phyloP scores from a whole-genome alignment of 768 basidiomycete species.

The Leccinum subtestaceum region DNA sequence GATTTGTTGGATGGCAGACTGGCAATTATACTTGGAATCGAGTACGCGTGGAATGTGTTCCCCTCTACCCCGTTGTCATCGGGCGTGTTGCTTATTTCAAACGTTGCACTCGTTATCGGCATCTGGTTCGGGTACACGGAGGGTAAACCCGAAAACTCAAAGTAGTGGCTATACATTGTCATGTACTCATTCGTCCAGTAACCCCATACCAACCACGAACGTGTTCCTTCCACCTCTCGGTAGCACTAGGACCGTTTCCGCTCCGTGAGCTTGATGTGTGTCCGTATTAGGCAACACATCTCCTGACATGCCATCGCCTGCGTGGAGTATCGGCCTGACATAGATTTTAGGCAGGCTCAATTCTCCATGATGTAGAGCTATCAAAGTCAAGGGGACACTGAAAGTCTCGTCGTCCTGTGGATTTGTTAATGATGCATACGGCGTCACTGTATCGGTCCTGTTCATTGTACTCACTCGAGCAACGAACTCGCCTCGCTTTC shows the following conservation, averaged over 20 bases:
- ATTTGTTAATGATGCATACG: constrained; percentile 2
- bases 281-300: constrained; percentile 64
- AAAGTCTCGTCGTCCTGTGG: constrained; percentile 60
- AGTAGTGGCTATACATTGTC: neutral
- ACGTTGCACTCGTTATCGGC: constrained; percentile 53
- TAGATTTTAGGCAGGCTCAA: constrained; percentile 72
- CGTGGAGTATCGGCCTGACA: constrained; percentile 57
- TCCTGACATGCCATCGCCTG: constrained; percentile 55
- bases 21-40: constrained; percentile 55
- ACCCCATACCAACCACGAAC: constrained; percentile 75
- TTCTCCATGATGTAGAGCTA: constrained; percentile 83
- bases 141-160: constrained; percentile 25
- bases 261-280: constrained; percentile 82
- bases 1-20: constrained; percentile 43
- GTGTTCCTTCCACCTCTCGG: constrained; percentile 82
- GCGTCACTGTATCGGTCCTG: neutral
- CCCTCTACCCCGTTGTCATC: constrained; percentile 77
- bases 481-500: constrained; percentile 79
- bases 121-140: constrained; percentile 50
- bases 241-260: constrained; percentile 74
- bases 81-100: constrained; percentile 46
- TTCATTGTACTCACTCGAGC: constrained; percentile 52
- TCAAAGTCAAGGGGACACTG: constrained; percentile 66
- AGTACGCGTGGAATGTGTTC: constrained; percentile 87
- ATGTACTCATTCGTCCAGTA: constrained; percentile 18